phyloP scores from a whole-genome alignment of 2,329 filamentous ascomycete species.

The Beauveria sp. region DNA sequence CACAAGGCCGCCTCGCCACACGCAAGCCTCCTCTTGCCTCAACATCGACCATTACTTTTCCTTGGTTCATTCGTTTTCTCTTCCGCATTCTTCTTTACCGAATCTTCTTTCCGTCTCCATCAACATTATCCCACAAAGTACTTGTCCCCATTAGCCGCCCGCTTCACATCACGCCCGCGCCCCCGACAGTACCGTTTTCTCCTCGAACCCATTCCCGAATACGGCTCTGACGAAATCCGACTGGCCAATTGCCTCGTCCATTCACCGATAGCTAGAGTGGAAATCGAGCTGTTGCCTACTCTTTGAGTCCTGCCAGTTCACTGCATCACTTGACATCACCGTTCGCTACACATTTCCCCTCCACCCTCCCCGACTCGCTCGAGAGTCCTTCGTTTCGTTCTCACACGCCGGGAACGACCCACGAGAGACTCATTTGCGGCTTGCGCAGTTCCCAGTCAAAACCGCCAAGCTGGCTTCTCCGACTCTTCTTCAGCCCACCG shows the following conservation, averaged over 20 bases:
- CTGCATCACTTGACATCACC: not conserved
- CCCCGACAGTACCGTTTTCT: not conserved
- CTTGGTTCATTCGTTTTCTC: not conserved
- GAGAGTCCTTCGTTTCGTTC: not conserved
- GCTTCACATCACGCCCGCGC: not conserved
- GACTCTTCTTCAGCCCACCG: constrained; percentile 78
- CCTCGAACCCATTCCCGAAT: not conserved
- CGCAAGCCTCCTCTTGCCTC: constrained; percentile 11
- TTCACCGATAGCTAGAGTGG: not conserved
- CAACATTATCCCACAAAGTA: not conserved
- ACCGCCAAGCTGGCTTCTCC: constrained; percentile 96
- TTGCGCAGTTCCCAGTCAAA: constrained; percentile 34
- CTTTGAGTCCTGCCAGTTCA: not conserved
- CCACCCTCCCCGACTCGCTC: not conserved
- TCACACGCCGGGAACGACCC: not conserved
- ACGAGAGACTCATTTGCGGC: not conserved
- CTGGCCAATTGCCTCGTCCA: not conserved
- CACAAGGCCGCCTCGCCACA: constrained; percentile 11
- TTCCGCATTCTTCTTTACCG: not conserved
- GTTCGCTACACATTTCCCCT: not conserved
- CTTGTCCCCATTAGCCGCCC: not conserved
- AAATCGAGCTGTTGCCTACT: not conserved
- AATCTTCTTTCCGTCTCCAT: not conserved
- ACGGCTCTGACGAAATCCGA: not conserved
- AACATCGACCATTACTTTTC: constrained; percentile 4